A percentile compares a stretch with the other conserved stretches of the same genome.
phyloP scores from a whole-genome alignment of 257 asterid genomes.

The Anisodus acutangulus region DNA sequence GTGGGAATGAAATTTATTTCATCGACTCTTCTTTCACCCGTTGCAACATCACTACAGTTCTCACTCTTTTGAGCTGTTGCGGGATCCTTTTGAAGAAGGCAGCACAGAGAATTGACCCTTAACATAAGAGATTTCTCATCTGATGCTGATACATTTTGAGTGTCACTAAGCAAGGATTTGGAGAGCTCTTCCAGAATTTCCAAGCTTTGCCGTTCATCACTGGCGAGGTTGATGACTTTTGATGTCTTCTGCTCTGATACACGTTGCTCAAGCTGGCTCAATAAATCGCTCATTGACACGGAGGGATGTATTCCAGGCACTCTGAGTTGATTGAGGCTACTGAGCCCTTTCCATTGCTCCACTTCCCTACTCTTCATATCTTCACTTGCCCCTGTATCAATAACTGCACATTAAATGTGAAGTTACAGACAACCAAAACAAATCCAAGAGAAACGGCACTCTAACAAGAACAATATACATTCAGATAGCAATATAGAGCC shows the following conservation, averaged over 20 bases:
- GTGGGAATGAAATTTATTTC: constrained; percentile 26
- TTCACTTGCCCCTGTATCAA: constrained; percentile 50
- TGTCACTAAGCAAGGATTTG: constrained; percentile 69
- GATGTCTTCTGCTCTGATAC: constrained; percentile 72
- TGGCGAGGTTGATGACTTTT: constrained; percentile 56
- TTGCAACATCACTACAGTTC: constrained; percentile 30
- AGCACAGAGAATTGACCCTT: constrained; percentile 91
- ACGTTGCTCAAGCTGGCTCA: constrained; percentile 79
- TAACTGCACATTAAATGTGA: constrained; percentile 40
- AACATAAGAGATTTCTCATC: constrained; percentile 85
- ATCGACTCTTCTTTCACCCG: constrained; percentile 40
- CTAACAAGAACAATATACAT: not conserved
- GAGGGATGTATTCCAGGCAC: constrained; percentile 77
- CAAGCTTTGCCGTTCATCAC: constrained; percentile 70
- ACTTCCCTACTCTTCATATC: constrained; percentile 52
- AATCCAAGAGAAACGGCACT: not conserved
- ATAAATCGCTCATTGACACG: constrained; percentile 87
- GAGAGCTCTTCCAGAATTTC: constrained; percentile 72
- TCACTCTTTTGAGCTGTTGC: constrained; percentile 47
- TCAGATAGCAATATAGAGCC: not conserved
- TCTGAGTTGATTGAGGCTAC: constrained; percentile 76
- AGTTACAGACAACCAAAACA: not conserved
- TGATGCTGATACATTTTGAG: constrained; percentile 59
- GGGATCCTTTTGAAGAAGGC: constrained; percentile 85
- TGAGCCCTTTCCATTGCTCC: constrained; percentile 63